Percentiles rank a stretch among this genome's conserved stretches.
Evolutionary conservation across 306 rosid species (phyloP).

Genomic region (Lathyrus tuberosus): DNA sequence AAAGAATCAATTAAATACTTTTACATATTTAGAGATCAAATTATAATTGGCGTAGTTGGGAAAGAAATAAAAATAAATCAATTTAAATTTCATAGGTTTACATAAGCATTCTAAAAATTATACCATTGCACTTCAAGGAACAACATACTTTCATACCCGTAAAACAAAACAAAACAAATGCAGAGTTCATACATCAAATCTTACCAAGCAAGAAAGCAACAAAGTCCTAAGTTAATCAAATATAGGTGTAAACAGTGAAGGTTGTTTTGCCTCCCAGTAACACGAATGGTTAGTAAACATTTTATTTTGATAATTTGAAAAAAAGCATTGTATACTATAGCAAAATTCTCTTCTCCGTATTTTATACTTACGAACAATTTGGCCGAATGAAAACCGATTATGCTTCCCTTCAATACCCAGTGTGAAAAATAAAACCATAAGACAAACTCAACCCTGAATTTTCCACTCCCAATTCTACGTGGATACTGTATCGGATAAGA

Average conservation of each 20-base stretch:
- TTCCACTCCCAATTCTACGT: neutral
- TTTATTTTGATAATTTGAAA: neutral
- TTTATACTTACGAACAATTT: conserved; percentile 9
- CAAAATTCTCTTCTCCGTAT: conserved; percentile 3
- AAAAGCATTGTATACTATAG: conserved; percentile 13
- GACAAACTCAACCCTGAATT: conserved; percentile 24
- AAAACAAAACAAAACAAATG: conserved; percentile 15
- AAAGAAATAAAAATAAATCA: neutral
- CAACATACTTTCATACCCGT: conserved; percentile 17
- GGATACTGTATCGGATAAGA: conserved; percentile 1
- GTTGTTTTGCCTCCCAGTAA: conserved; percentile 5
- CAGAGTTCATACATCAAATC: conserved; percentile 8
- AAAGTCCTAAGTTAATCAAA: conserved; percentile 1
- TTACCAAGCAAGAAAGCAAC: conserved; percentile 8
- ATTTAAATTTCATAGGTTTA: conserved; percentile 10
- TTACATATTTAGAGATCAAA: conserved; percentile 22
- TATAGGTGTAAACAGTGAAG: neutral
- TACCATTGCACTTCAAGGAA: neutral
- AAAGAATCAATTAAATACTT: conserved; percentile 30
- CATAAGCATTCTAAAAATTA: conserved; percentile 17
- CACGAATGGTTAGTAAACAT: neutral
- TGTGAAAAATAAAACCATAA: neutral
- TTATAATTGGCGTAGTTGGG: conserved; percentile 6
- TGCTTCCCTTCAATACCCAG: conserved; percentile 12
- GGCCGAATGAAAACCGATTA: neutral